Evolutionary conservation across 1,139 yeast genomes (phyloP).

Genomic region (Debaryomycetaceae sp.): DNA sequence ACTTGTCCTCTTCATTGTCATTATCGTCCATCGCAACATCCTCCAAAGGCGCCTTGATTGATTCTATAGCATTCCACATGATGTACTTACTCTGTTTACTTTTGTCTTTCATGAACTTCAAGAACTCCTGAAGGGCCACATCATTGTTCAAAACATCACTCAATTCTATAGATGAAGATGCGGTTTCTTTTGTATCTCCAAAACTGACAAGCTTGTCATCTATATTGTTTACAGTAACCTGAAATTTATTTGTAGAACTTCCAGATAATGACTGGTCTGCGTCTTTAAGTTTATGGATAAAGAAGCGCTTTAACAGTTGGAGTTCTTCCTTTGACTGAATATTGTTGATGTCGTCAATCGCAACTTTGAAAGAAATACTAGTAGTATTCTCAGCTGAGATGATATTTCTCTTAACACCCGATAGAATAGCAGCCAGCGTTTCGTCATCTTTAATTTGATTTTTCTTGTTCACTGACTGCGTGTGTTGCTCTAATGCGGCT

Average conservation of each 20-base stretch:
- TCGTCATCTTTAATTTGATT: not conserved
- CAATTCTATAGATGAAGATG: constrained; percentile 6
- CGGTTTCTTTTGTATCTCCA: not conserved
- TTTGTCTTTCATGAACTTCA: constrained; percentile 53
- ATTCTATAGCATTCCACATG: constrained; percentile 67
- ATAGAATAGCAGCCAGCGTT: not conserved
- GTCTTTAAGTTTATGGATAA: constrained; percentile 16
- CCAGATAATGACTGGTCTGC: not conserved
- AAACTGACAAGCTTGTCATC: not conserved
- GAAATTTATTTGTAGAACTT: not conserved
- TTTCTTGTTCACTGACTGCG: constrained; percentile 19
- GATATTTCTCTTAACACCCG: constrained; percentile 7
- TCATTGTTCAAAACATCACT: constrained; percentile 32
- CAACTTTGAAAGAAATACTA: constrained; percentile 38
- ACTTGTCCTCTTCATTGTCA: constrained; percentile 17
- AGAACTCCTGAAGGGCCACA: constrained; percentile 47
- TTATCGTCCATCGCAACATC: constrained; percentile 28
- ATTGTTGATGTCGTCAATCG: constrained; percentile 26
- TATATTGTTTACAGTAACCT: not conserved
- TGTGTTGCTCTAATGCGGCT: constrained; percentile 66
- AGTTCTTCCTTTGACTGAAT: constrained; percentile 19
- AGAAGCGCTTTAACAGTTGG: constrained; percentile 17
- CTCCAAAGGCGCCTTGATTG: constrained; percentile 70
- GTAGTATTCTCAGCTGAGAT: constrained; percentile 25
- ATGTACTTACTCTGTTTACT: constrained; percentile 45